phyloP scores from a whole-genome alignment of 441 rosid genomes.

The Francoa sonchifolia region DNA sequence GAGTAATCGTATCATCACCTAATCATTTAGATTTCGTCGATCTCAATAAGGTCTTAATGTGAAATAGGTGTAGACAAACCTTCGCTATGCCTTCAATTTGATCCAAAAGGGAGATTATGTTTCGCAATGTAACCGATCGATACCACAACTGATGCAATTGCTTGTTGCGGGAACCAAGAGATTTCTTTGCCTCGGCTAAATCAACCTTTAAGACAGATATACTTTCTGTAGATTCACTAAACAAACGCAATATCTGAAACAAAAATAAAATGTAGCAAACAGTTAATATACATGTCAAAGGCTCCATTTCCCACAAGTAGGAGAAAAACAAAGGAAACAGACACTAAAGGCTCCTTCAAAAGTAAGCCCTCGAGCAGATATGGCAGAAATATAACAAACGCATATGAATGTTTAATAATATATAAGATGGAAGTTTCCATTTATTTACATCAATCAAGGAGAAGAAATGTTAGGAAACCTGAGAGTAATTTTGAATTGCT shows the following conservation, averaged over 20 bases:
- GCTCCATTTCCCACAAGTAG: background rate
- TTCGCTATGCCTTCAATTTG: conserved; percentile 97
- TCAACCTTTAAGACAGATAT: conserved; percentile 58
- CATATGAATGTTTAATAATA: too few species aligned
- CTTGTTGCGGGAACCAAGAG: conserved; percentile 78
- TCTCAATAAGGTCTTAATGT: conserved; percentile 3
- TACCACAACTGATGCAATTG: conserved; percentile 98
- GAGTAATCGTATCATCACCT: too few species aligned
- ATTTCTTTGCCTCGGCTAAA: conserved; percentile 82
- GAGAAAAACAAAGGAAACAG: background rate
- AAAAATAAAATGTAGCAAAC: conserved; percentile 6
- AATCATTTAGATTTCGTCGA: too few species aligned
- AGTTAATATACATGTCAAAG: conserved; percentile 7
- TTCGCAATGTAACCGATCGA: conserved; percentile 96
- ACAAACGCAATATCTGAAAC: conserved; percentile 80
- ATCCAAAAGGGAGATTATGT: conserved; percentile 82
- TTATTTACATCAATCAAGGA: background rate
- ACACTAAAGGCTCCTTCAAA: too few species aligned
- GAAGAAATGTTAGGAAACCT: conserved; percentile 30
- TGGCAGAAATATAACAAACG: too few species aligned
- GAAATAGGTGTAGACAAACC: conserved; percentile 34
- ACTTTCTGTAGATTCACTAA: conserved; percentile 84
- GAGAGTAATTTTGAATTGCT: conserved; percentile 98
- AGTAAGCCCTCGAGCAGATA: too few species aligned
- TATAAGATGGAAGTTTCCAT: background rate